A percentile compares a stretch with the other conserved stretches of the same genome.
Conservation (phyloP, 805 yeast species). For the Spencermartinsiella europaea region DNA sequence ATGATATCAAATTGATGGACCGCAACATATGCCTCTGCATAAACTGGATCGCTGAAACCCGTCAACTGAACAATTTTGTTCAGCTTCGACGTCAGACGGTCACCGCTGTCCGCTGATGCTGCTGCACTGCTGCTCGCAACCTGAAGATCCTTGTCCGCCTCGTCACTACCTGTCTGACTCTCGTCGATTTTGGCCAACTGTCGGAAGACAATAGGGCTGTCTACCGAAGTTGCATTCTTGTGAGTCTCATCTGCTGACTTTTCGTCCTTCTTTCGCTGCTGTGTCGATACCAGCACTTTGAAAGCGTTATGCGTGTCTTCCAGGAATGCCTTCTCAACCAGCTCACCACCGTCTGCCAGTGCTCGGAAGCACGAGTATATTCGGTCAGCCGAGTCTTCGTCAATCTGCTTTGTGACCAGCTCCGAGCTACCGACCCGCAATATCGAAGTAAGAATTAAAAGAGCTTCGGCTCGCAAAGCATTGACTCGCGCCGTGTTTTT, state of each 20-base stretch:
- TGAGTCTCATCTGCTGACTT: constrained; percentile 52
- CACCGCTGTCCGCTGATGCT: constrained; percentile 45
- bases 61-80: constrained; percentile 88
- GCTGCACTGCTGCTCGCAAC: constrained; percentile 47
- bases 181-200: constrained; percentile 55
- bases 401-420: constrained; percentile 67
- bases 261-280: constrained; percentile 53
- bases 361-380: constrained; percentile 80
- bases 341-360: constrained; percentile 50
- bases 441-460: constrained; percentile 86
- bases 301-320: constrained; percentile 86
- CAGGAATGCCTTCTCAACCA: constrained; percentile 62
- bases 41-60: constrained; percentile 97
- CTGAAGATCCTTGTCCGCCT: constrained; percentile 49
- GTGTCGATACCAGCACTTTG: constrained; percentile 58
- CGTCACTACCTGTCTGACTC: constrained; percentile 39
- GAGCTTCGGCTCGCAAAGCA: constrained; percentile 90
- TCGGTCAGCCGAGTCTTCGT: constrained; percentile 96
- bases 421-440: constrained; percentile 79
- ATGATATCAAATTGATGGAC: constrained; percentile 97
- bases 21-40: constrained; percentile 93
- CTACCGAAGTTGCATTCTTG: constrained; percentile 67
- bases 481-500: constrained; percentile 52
- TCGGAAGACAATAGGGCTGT: constrained; percentile 72
- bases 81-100: constrained; percentile 57